phyloP scores from a whole-genome alignment of 2,329 filamentous ascomycete genomes.

The Cercospora berteroae region DNA sequence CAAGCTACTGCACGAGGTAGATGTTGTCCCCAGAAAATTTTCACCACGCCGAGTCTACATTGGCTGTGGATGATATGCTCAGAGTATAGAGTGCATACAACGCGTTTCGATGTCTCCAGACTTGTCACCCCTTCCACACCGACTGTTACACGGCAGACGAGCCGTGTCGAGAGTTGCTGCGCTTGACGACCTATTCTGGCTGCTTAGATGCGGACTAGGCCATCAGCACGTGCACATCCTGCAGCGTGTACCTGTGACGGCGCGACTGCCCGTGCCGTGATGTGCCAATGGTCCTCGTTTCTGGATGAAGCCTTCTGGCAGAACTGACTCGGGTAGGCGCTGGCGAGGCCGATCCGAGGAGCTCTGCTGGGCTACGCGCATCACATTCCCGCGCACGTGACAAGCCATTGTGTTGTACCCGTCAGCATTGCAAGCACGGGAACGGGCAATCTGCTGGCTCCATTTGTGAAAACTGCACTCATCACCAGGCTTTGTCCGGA shows the following conservation, averaged over 20 bases:
- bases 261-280: conserved; percentile 14
- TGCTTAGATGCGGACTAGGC: conserved; percentile 14
- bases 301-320: not conserved
- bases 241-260: not conserved
- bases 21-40: conserved; percentile 25
- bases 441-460: not conserved
- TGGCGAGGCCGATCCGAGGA: conserved; percentile 4
- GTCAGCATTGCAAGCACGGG: not conserved
- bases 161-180: not conserved
- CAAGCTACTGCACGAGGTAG: conserved; percentile 21
- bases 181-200: not conserved
- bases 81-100: conserved; percentile 6
- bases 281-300: conserved; percentile 4
- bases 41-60: conserved; percentile 13
- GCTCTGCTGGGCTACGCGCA: not conserved
- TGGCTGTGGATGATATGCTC: conserved; percentile 8
- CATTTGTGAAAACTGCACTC: not conserved
- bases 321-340: conserved; percentile 12
- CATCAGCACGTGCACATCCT: conserved; percentile 10
- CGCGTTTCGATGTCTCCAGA: conserved; percentile 8
- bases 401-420: not conserved
- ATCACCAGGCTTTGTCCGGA: not conserved
- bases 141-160: conserved; percentile 18
- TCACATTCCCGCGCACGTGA: not conserved
- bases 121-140: conserved; percentile 18